Evolutionary conservation across 2,329 filamentous ascomycete species (phyloP).

Genomic region (Cercospora zeae-maydis): DNA sequence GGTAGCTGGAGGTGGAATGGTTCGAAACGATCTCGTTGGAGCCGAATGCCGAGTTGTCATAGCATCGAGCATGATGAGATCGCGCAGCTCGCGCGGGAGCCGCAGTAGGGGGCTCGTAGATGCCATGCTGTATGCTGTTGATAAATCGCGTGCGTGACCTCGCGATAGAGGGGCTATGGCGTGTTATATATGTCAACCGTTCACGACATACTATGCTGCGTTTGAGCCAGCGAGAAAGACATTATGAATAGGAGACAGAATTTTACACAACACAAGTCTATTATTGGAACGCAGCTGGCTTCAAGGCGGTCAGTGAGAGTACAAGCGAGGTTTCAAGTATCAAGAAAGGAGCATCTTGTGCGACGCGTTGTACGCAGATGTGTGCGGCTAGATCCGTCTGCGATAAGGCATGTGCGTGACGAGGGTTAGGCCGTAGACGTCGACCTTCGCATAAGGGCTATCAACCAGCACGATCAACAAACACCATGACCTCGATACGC

Average conservation of each 20-base stretch:
- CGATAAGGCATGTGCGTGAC: conserved; percentile 8
- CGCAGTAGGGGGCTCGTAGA: conserved; percentile 14
- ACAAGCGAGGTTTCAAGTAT: conserved; percentile 8
- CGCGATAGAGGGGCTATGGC: not conserved
- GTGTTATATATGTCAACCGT: not conserved
- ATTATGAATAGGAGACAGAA: conserved; percentile 1
- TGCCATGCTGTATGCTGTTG: conserved; percentile 6
- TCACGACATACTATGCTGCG: not conserved
- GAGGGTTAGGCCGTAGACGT: not conserved
- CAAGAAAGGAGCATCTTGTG: conserved; percentile 7
- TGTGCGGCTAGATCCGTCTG: not conserved
- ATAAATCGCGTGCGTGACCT: not conserved
- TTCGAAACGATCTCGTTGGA: conserved; percentile 9
- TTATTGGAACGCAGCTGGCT: conserved; percentile 1
- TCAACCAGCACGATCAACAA: not conserved
- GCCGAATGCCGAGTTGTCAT: conserved; percentile 7
- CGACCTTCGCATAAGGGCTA: not conserved
- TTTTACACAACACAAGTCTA: not conserved
- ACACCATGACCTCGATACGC: conserved; percentile 9
- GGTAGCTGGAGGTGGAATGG: conserved; percentile 12
- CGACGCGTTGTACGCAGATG: not conserved
- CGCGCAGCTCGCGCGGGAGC: conserved; percentile 27
- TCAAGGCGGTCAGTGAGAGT: conserved; percentile 4
- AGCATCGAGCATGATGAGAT: conserved; percentile 23
- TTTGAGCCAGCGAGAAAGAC: not conserved